Evolutionary conservation across 495 filamentous ascomycete genomes (phyloP).

Genomic region (Tuber aestivum): DNA sequence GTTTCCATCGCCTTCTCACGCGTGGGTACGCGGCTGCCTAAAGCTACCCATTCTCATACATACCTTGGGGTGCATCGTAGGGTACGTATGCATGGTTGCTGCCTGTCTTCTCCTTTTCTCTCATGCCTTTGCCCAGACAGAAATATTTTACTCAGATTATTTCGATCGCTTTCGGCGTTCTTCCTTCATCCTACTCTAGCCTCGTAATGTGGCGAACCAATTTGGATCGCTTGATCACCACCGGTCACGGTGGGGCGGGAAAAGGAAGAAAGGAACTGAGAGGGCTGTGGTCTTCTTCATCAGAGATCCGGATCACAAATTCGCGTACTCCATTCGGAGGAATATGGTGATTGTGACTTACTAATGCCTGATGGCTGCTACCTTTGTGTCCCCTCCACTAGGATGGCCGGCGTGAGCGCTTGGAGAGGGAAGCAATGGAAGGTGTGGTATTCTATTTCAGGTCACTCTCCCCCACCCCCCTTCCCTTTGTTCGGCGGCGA

Average conservation of each 20-base stretch:
- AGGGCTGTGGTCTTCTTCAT: neutral
- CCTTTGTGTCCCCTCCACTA: neutral
- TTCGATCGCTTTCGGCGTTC: slow-evolving; percentile 35
- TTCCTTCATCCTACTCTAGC: slow-evolving; percentile 19
- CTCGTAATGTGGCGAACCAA: slow-evolving; percentile 38
- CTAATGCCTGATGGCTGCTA: neutral
- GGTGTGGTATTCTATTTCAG: slow-evolving; percentile 38
- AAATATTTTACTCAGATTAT: slow-evolving; percentile 32
- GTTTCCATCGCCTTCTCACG: neutral
- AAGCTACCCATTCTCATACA: neutral
- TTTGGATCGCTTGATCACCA: slow-evolving; percentile 15
- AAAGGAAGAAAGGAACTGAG: slow-evolving; percentile 3
- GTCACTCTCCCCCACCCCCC: slow-evolving; percentile 35
- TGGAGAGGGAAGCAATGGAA: slow-evolving; percentile 22
- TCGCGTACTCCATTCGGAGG: neutral
- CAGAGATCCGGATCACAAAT: neutral
- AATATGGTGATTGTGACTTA: neutral
- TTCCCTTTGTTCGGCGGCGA: slow-evolving; percentile 37
- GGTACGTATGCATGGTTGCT: slow-evolving; percentile 36
- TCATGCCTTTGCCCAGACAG: slow-evolving; percentile 16
- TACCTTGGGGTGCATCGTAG: slow-evolving; percentile 17
- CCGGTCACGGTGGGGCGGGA: neutral
- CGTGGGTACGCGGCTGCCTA: slow-evolving; percentile 1
- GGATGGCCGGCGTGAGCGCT: slow-evolving; percentile 24
- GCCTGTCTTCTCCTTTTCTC: slow-evolving; percentile 25